Evolutionary conservation across 2,329 filamentous ascomycete genomes (phyloP), one percentile per base, ranked within the genome.

Genomic region (Colletotrichum karsti): DNA sequence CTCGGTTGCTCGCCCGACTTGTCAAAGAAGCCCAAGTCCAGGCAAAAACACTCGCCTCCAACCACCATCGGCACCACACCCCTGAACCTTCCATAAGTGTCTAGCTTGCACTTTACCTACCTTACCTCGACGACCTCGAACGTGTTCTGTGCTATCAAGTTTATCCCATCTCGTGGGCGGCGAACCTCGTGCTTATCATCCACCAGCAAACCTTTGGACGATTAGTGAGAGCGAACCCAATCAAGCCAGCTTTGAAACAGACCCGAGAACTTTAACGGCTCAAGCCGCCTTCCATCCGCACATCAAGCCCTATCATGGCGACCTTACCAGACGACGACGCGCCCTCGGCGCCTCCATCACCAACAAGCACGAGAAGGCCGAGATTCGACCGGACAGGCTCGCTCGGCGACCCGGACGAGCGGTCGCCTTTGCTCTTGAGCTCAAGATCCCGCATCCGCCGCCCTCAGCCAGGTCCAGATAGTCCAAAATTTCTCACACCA

Each of bases 371-470:
- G 46, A 65, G 71, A 33, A 51, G 63, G 30, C 69, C 63, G 22
- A 60, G 69, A 41, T 70, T 70, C 28, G 60, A 51, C 54, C 71
- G 44, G 30, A 65, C 41, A 42, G 50, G 56, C 57, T 64, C 65
- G 24, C 53, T 46, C 7, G 57, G 53, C 22, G 63, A 68, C 20
- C 53, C 79, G 1, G 82, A 85, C 65, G 84, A 86, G 71, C 79
- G 77, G 26, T 83, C 84, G 13, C 78, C 84, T 5, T 75, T 86
- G 9, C 73, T 86, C 3, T 75, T 76, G 7, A 74, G 73, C 26
- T 81, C 82, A 6, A 78, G 79, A 63, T 82, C 82, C 24, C 82
- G 77, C 12, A 76, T 84, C 37, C 81, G 83, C 7, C 65, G 46
- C 5, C 69, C 81, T 82, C 41, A 60, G 50, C n/a, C 37, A 28